Conservation (phyloP, 2,329 filamentous ascomycete species). For the Balansia obtecta region DNA sequence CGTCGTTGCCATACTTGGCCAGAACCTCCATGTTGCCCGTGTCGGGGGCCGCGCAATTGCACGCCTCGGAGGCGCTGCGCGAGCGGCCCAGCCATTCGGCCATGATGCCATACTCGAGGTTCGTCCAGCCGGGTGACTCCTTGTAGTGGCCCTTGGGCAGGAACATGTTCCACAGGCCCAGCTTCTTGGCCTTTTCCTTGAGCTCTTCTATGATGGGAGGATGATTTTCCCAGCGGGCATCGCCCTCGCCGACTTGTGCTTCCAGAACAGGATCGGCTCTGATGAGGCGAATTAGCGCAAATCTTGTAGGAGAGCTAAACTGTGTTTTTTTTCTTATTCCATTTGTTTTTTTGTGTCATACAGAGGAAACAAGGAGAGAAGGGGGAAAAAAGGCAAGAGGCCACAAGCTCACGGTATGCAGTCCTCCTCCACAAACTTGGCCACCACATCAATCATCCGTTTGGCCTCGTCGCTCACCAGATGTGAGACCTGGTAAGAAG, state of each 20-base stretch:
- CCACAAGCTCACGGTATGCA: constrained; percentile 55
- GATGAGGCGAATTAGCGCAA: constrained; percentile 6
- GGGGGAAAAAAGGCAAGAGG: background rate
- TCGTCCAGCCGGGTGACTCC: constrained; percentile 87
- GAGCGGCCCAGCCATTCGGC: constrained; percentile 90
- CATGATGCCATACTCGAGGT: constrained; percentile 96
- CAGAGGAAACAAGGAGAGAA: background rate
- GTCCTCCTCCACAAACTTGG: constrained; percentile 95
- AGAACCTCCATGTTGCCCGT: constrained; percentile 95
- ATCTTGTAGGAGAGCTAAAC: background rate
- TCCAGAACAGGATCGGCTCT: constrained; percentile 69
- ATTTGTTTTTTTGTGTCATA: no score
- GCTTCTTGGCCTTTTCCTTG: constrained; percentile 67
- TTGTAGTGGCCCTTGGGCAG: constrained; percentile 89
- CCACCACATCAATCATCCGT: constrained; percentile 74
- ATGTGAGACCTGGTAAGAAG: constrained; percentile 27
- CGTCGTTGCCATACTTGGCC: constrained; percentile 79
- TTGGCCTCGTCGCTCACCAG: constrained; percentile 74
- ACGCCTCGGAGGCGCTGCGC: constrained; percentile 68
- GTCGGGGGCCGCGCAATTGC: constrained; percentile 83
- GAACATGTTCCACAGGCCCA: constrained; percentile 98
- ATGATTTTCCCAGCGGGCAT: constrained; percentile 66
- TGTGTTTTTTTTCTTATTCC: background rate
- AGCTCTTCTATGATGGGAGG: constrained; percentile 78
- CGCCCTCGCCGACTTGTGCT: constrained; percentile 67